Evolutionary conservation across 2,329 filamentous ascomycete genomes (phyloP).

Genomic region (Calonectria fujianensis): DNA sequence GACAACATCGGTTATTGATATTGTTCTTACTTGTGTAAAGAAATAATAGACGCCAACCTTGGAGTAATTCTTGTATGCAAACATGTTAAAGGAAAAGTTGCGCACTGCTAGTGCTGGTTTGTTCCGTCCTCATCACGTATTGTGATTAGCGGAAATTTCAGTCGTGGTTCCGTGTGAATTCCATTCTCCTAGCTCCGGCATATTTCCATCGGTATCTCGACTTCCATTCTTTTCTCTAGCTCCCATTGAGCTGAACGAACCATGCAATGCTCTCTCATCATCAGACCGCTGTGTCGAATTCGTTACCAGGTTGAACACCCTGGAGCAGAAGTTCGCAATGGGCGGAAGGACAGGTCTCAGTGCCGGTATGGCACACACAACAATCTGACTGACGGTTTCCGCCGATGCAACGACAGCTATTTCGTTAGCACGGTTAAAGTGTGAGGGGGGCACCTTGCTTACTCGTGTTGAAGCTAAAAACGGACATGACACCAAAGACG

Average conservation of each 20-base stretch:
- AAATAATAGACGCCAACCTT: neutral
- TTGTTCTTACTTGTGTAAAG: too few species aligned
- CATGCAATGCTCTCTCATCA: neutral
- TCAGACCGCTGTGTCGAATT: neutral
- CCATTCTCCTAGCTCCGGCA: neutral
- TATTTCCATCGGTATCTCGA: neutral
- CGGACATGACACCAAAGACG: neutral
- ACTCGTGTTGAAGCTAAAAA: neutral
- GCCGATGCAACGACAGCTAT: neutral
- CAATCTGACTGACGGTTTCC: neutral
- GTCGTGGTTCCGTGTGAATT: neutral
- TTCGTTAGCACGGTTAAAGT: neutral
- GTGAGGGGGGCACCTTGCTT: neutral
- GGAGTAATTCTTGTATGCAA: neutral
- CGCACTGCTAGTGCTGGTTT: neutral
- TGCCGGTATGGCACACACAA: neutral
- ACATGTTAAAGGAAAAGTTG: neutral
- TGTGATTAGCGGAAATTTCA: neutral
- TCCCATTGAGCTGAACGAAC: neutral
- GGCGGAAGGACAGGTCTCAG: neutral
- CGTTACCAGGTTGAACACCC: neutral
- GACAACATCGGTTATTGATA: too few species aligned
- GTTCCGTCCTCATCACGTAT: neutral
- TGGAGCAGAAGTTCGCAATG: neutral
- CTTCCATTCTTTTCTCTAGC: neutral